Base-by-base conservation (phyloP, 2,329 filamentous ascomycete species). In the Fusarium caatingaense region DNA sequence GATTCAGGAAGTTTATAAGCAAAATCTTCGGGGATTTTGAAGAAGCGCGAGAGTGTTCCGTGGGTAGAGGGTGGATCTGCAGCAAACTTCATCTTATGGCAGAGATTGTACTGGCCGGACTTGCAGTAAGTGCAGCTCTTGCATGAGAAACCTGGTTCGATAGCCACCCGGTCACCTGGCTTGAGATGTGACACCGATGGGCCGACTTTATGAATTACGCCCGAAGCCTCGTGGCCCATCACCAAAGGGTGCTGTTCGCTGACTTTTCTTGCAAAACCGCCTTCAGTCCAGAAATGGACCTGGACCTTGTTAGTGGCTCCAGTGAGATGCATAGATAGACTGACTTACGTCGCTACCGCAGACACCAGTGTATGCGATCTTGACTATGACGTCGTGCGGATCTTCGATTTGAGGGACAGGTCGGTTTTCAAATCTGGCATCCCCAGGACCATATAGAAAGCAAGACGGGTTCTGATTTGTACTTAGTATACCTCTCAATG, bases 81-180 rank as follows among this genome's bases (percentile, higher is more conserved):
- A 20, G 95, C 95, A 77, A 98, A 98, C 18, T 82, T 83, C 93
- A 98, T 97, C 54, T 92, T 85, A 7, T 87, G 86, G 80, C 95
- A 98, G 16, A 98, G 88, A 79, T 98, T 97, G 84, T 98, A 98
- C 74, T 89, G 87, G 56, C 95, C 95, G 42, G 87, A 85, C 71
- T 93, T 92, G 84, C 94, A 98, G 68, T 88, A 83, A 45, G 82
- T 80, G 83, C 94, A 98, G 66, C 88, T 87, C 44, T 92, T 89
- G 82, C 95, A 98, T 1, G 94, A 92, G 56, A 92, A 87, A 45
- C 95, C 95, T 16, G 97, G 95, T 83, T 98, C 95, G 45, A 98
- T 84, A 16, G 95, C 94, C n/a, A 98, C 91, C 69, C 92, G 90
- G 81, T 98, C 94, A 58, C 94, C 94, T 7, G 86, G 77, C 68